Conservation (phyloP, 768 basidiomycete genomes). For the Agrocybe praecox region DNA sequence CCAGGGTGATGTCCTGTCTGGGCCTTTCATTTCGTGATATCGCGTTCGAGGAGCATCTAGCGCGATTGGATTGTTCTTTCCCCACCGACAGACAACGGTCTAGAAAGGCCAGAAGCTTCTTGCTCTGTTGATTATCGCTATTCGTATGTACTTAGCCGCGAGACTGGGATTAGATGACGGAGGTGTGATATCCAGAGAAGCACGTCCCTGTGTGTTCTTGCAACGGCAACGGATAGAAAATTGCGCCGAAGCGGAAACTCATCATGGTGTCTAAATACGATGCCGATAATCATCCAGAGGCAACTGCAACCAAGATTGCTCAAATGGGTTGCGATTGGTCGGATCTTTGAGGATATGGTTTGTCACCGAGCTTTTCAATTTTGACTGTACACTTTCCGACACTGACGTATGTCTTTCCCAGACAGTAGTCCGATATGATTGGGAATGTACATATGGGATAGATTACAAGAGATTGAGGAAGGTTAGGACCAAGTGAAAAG, state of each 20-base stretch:
- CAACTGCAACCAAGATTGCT: background rate
- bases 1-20: background rate
- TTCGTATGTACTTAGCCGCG: too few relatives aligned
- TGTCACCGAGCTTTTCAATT: too few relatives aligned
- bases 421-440: background rate
- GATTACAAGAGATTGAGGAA: slow-evolving; percentile 2
- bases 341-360: slow-evolving; percentile 9
- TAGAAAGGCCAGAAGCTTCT: too few relatives aligned
- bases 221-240: slow-evolving; percentile 2
- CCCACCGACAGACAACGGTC: too few relatives aligned
- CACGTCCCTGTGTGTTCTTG: background rate
- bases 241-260: background rate
- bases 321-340: slow-evolving; percentile 6
- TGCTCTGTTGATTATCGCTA: too few relatives aligned
- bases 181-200: background rate
- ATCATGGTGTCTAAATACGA: background rate
- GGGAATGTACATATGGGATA: background rate
- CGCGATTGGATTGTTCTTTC: too few relatives aligned
- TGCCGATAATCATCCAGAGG: slow-evolving; percentile 1
- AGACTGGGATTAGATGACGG: background rate
- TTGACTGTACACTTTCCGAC: too few relatives aligned
- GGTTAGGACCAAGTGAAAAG: background rate
- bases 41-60: too few relatives aligned
- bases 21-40: too few relatives aligned
- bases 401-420: too few relatives aligned